Evolutionary conservation across 305 asterid species (phyloP).

Genomic region (Fraxinus platypoda): DNA sequence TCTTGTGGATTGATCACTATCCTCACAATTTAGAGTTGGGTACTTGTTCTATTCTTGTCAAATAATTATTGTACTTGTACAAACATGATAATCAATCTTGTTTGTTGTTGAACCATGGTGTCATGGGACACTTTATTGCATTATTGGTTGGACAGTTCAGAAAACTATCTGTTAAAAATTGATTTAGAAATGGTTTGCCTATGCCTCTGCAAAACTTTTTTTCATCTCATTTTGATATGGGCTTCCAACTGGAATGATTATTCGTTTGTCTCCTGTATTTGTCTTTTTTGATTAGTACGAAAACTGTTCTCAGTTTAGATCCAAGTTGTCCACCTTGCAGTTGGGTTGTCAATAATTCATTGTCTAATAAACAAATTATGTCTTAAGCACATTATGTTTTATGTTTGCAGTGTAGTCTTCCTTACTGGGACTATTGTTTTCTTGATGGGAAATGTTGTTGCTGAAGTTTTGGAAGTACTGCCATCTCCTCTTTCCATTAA

Average conservation of each 20-base stretch:
- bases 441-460: slow-evolving; percentile 54
- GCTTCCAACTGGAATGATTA: background rate
- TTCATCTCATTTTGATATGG: background rate
- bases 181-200: background rate
- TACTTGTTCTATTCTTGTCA: background rate
- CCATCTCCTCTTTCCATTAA: slow-evolving; percentile 49
- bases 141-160: background rate
- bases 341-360: background rate
- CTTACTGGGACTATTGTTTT: slow-evolving; percentile 23
- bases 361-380: background rate
- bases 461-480: slow-evolving; percentile 41
- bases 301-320: background rate
- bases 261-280: background rate
- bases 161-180: background rate
- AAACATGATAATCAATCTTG: background rate
- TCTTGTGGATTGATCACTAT: background rate
- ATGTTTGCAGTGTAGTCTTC: slow-evolving; percentile 7
- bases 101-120: background rate
- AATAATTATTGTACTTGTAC: background rate
- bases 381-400: background rate
- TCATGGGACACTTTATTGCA: background rate
- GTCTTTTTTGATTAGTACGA: background rate
- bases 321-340: background rate
- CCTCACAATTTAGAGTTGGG: background rate
- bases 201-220: background rate